Evolutionary conservation across 129 eudicot genomes (phyloP).

Genomic region (Chrysanthemum seticuspe): DNA sequence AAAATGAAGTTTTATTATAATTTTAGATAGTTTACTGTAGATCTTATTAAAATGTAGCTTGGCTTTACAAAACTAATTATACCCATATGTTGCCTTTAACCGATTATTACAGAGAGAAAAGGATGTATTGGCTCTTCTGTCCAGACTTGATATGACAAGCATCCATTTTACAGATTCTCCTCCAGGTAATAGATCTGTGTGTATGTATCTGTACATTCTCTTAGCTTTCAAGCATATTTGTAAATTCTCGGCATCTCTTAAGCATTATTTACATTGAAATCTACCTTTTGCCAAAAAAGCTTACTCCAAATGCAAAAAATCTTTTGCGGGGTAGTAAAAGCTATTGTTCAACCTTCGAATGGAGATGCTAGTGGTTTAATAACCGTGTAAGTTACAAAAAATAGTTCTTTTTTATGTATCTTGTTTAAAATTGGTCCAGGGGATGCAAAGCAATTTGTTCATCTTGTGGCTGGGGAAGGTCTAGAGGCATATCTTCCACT

Average conservation of each 20-base stretch:
- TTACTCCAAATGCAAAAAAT: too few relatives aligned
- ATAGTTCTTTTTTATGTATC: not conserved
- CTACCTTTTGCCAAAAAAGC: too few relatives aligned
- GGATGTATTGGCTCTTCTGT: conserved; percentile 94
- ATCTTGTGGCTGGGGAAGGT: conserved; percentile 96
- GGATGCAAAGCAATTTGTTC: conserved; percentile 83
- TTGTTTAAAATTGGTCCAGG: conserved; percentile 36
- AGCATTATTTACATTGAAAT: too few relatives aligned
- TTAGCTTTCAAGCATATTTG: too few relatives aligned
- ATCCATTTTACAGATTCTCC: conserved; percentile 58
- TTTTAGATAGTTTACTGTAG: not conserved
- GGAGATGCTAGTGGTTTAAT: too few relatives aligned
- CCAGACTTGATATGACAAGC: conserved; percentile 74
- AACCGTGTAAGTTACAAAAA: not conserved
- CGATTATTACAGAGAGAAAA: conserved; percentile 63
- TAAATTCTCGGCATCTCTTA: too few relatives aligned
- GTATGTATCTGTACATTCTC: not conserved
- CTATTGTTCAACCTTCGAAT: too few relatives aligned
- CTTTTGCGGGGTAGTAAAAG: too few relatives aligned
- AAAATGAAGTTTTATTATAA: not conserved
- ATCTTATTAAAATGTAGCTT: not conserved
- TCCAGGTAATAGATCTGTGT: conserved; percentile 49
- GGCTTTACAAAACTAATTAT: not conserved
- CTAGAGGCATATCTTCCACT: conserved; percentile 99
- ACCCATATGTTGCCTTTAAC: not conserved